These are phyloP conservation scores for Chrysophaeum taylorii DNA, from an alignment of 352 stramenopile species.

Conservation along the genomic window DNA sequence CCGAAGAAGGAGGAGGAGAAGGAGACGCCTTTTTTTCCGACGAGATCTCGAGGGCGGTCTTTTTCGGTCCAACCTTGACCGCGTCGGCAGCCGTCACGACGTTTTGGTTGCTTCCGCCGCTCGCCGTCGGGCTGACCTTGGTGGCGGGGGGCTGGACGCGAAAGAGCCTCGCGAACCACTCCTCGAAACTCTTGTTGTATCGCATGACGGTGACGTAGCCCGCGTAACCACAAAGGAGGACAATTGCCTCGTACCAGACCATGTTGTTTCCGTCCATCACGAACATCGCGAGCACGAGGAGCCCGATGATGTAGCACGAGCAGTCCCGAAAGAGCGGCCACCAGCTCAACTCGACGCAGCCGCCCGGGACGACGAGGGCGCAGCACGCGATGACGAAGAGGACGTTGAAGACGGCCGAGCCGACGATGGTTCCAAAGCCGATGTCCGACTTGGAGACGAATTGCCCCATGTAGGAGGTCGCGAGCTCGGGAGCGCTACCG, in stretches of 20 bases:
- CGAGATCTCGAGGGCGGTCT: no score
- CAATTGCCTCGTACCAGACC: conserved; percentile 32
- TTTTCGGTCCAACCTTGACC: no score
- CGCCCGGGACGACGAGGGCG: conserved; percentile 36
- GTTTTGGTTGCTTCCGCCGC: no score
- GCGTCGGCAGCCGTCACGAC: no score
- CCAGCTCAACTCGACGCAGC: conserved; percentile 47
- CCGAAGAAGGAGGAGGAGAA: no score
- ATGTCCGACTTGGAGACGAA: conserved; percentile 56
- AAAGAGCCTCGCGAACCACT: conserved; percentile 7
- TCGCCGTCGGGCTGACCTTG: neutral
- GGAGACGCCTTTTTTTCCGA: no score
- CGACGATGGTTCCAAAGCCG: conserved; percentile 69
- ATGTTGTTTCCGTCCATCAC: conserved; percentile 19
- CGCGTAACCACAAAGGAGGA: conserved; percentile 41
- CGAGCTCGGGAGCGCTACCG: conserved; percentile 58
- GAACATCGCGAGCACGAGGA: conserved; percentile 46
- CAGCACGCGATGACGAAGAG: conserved; percentile 67
- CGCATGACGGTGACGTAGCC: conserved; percentile 43
- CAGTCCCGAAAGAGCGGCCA: conserved; percentile 59
- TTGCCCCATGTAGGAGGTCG: conserved; percentile 55
- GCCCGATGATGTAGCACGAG: conserved; percentile 47
- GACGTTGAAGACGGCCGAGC: conserved; percentile 67
- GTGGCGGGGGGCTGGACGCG: neutral
- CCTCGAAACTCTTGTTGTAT: conserved; percentile 35